phyloP scores from a whole-genome alignment of 1,284 basidiomycete genomes.

The Austroboletus olivaceoglutinosus region DNA sequence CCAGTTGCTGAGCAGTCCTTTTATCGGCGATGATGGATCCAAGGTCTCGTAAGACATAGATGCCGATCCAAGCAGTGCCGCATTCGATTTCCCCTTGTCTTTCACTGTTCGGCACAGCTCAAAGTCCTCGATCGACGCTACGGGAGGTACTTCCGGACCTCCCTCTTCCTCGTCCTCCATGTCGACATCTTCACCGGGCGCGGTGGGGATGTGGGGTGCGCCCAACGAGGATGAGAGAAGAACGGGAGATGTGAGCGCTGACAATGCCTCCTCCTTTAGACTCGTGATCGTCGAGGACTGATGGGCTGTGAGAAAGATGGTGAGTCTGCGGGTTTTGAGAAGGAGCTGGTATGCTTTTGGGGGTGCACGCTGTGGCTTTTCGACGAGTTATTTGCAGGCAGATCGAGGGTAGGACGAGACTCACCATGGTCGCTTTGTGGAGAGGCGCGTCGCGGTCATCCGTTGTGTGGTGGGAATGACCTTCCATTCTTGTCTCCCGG shows the following conservation, averaged over 20 bases:
- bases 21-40: conserved; percentile 44
- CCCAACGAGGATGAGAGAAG: conserved; percentile 17
- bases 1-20: conserved; percentile 57
- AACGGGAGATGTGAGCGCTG: conserved; percentile 54
- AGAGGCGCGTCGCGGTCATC: not conserved
- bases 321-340: conserved; percentile 68
- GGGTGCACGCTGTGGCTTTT: conserved; percentile 41
- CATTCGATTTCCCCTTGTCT: conserved; percentile 48
- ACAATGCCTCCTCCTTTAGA: conserved; percentile 61
- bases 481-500: conserved; percentile 24
- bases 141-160: conserved; percentile 43
- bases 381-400: not conserved
- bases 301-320: conserved; percentile 56
- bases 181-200: conserved; percentile 23
- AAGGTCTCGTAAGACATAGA: conserved; percentile 48
- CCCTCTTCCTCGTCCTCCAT: conserved; percentile 16
- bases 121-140: conserved; percentile 52
- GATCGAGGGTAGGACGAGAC: not conserved
- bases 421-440: conserved; percentile 22
- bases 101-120: conserved; percentile 57
- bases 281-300: conserved; percentile 52
- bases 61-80: conserved; percentile 16
- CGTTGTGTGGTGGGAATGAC: conserved; percentile 18
- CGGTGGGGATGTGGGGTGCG: conserved; percentile 17
- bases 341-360: conserved; percentile 63